Evolutionary conservation across 2,329 filamentous ascomycete genomes (phyloP), one percentile per base, ranked within the genome.

Genomic region (Trichoderma brevicompactum): DNA sequence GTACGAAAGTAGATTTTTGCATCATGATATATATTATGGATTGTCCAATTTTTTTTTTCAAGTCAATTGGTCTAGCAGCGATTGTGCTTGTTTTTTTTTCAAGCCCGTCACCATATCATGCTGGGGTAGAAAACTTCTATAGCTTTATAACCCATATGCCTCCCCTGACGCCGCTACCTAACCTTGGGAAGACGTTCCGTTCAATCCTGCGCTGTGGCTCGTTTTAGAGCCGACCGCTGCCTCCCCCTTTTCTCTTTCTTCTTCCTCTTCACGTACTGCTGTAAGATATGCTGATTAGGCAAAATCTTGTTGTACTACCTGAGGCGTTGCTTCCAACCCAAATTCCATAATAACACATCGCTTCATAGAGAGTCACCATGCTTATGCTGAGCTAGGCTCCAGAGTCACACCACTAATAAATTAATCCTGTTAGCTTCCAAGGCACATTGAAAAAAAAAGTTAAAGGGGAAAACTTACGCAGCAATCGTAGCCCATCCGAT

Each of bases 401-500:
- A 85, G 74, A 43, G 83, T 85, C 55, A 84, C 81, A 81, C 83
- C 83, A 67, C 83, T 85, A n/a, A 58, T 23, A 50, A 15, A 52
- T 43, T 9, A 12, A 36, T 67, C 75, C 68, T 75, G 73, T 71
- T 67, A 70, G 65, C 50, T 56, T 56, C 48, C 46, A 55, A 23
- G 2, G 3, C 6, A 5, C 10, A 19, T n/a, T 1, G 41, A 41
- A 28, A 32, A 43, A 23, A 40, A 49, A 49, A 15, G 28, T 53
- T 41, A 12, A 41, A 23, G 23, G 54, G n/a, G 13, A 41, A 23
- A 19, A 82, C 84, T 82, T 81, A 86, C 84, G 84, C 84, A 72
- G 89, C 88, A 76, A 92, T 92, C 70, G 91, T 93, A 67, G 91
- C 91, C 92, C 92, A 96, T 73, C 92, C 92, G 74, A 96, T 96